These are phyloP conservation scores for Lenzites betulinus DNA, from an alignment of 768 basidiomycete genomes.

Conservation along the genomic window DNA sequence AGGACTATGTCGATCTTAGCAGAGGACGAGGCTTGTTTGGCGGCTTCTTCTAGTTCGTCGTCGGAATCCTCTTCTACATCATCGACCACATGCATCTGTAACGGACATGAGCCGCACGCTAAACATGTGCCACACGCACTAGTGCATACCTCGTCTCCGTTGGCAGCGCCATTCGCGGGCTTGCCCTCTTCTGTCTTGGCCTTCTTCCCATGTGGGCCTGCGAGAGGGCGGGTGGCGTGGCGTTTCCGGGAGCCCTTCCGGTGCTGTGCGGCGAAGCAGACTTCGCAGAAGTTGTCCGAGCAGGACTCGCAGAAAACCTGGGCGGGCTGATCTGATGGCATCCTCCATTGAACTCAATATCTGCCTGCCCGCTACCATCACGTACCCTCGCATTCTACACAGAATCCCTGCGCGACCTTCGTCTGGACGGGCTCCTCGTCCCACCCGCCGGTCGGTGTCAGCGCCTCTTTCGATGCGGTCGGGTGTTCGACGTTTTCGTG, in stretches of 20 bases:
- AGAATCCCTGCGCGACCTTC: slow-evolving; percentile 62
- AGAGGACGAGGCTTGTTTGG: slow-evolving; percentile 21
- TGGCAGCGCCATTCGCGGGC: slow-evolving; percentile 28
- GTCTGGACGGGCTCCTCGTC: slow-evolving; percentile 58
- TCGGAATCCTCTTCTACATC: slow-evolving; percentile 35
- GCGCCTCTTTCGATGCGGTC: slow-evolving; percentile 36
- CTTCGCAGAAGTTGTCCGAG: slow-evolving; percentile 75
- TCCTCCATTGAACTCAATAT: slow-evolving; percentile 1
- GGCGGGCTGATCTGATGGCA: slow-evolving; percentile 73
- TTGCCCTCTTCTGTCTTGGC: slow-evolving; percentile 21
- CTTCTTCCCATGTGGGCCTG: slow-evolving; percentile 20
- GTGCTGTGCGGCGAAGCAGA: slow-evolving; percentile 85
- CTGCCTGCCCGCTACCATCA: slow-evolving; percentile 6
- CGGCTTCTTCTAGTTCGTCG: slow-evolving; percentile 37
- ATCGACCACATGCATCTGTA: slow-evolving; percentile 43
- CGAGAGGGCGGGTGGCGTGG: slow-evolving; percentile 56
- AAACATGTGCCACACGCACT: slow-evolving; percentile 23
- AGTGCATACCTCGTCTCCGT: slow-evolving; percentile 34
- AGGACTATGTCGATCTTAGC: slow-evolving; percentile 44
- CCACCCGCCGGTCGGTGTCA: slow-evolving; percentile 51
- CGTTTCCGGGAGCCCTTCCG: slow-evolving; percentile 75
- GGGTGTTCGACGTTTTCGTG: slow-evolving; percentile 66
- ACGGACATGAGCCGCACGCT: not conserved
- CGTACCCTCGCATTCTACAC: slow-evolving; percentile 86
- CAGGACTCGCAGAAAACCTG: slow-evolving; percentile 74